Evolutionary conservation across 2,329 filamentous ascomycete genomes (phyloP), one percentile per base, ranked within the genome.

Genomic region (Coniochaeta sp.): DNA sequence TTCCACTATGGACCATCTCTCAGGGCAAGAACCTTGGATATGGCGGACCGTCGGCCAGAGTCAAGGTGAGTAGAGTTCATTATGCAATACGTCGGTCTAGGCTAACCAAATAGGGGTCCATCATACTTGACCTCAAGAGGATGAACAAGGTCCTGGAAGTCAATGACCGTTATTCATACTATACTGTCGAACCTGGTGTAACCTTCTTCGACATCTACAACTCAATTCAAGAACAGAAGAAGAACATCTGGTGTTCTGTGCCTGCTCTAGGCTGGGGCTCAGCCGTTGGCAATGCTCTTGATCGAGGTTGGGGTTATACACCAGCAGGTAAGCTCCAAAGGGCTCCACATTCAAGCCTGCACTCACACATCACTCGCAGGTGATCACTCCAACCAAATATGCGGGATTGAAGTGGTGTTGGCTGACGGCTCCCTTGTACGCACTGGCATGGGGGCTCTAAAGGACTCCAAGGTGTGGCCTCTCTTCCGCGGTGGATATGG

Each of bases 281-380:
- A 5, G 62, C 76, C 10, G 58, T 77, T n/a, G 73, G 73, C 7
- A 76, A 76, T 54, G 65, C 71, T 4, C 52, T 74, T 7, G 73
- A 76, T 27, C 61, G 72, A 27, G 73, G 73, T 1, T 66, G 74
- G 6, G 73, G 73, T 1, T 76, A 76, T 53, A 76, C 72, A 1
- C 70, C 70, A 0, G 31, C 31, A 7, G 31, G 31, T 33, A 33
- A 14, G 31, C n/a, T n/a, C 12, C 12, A 30, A 6, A 30, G 6
- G 6, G 6, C 27, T 12, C 6, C 27, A 30, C 27, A 30, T 6
- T 12, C 6, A 6, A 30, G 8, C 10, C 31, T 33, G 31, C 5
- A 33, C 31, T 33, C 10, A 33, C 31, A 5, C 14, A 33, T 5
- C 7, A 33, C 14, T 5, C n/a, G 71, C 72, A 30, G 70, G 71